Evolutionary conservation across 2,329 filamentous ascomycete species (phyloP), one percentile per base, ranked within the genome.

Genomic region (Ascochyta viciae-villosae): DNA sequence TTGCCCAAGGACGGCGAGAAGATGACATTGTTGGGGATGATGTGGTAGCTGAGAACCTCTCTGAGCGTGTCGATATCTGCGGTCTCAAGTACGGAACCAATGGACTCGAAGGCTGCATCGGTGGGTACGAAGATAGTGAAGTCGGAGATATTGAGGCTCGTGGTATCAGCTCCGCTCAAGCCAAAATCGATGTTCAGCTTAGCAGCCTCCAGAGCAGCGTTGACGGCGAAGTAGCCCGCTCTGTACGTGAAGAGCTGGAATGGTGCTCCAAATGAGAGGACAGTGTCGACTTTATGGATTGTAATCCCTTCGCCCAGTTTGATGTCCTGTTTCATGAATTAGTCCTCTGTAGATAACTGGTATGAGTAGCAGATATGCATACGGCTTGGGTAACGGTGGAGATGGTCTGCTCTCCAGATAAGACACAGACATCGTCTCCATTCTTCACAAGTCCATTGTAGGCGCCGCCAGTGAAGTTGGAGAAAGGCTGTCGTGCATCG

Each of bases 111-210:
- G 0, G 91, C 92, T 42, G 81, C 78, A 73, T 96, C 85, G 1
- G 84, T 86, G 0, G 92, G 92, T 1, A 90, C 89, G 64, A 96
- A 95, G 49, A 94, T 77, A 0, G 92, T 96, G 67, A 88, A 85
- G 74, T 93, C 92, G 16, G 83, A 68, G 13, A 68, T 61, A 41
- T 70, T 70, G 29, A 68, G 66, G 13, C 61, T 60, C 8, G 33
- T 37, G n/a, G 42, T 13, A 15, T 62, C 58, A 2, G 64, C 55
- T 6, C 58, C 57, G 0, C 56, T 62, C 37, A 58, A 22, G 6
- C 66, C 68, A 42, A 71, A 61, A 22, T 57, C 64, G 40, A 71
- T 55, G 47, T 53, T 58, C 13, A 71, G 62, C 10, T 62, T 35
- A 16, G 68, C 64, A 19, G 58, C 54, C 38, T 67, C 60, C 1